Base-by-base conservation (phyloP, 345 rosid species). In the Eucalyptus cladocalyx region DNA sequence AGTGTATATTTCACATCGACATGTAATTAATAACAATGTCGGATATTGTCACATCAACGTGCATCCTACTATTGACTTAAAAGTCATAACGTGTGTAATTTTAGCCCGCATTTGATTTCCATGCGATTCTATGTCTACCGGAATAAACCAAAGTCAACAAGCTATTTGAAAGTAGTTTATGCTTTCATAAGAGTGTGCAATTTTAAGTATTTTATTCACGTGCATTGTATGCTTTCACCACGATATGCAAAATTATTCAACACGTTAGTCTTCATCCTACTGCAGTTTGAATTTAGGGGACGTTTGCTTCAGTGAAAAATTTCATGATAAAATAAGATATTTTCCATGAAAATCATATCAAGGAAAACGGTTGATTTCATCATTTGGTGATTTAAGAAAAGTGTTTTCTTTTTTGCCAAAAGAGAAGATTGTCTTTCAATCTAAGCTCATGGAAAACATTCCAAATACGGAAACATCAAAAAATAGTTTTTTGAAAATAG, bases 221-320 rank as follows among this genome's bases (percentile, higher is more conserved):
- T 9, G 11, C 3, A 69, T 69, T 6, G 13, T 65, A 34, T 4
- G 5, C 80, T 69, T 69, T 69, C 42, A 69, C 24, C 42, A 17
- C 1, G 11, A 34, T 17, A 1, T 34, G 80, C 24, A 69, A 69
- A 69, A 69, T 17, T 67, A 32, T 17, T 69, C 13, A 69, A 5
- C 13, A 3, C 1, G 43, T 3, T 2, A 5, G 37, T 32, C 10
- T 5, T 67, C 80, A 14, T 32, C 80, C 80, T 32, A 67, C 32
- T 32, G 21, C 3, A 15, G 0, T 0, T 60, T 60, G 15, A 26
- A 28, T 60, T 60, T 0, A 6, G 7, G 67, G 15, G 12, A 26
- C 4, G 0, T 60, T 60, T 60, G 67, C 30, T 60, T 60, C 0
- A 12, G 0, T 3, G 15, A 28, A 60, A 58, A 26, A n/a, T 65